Base-by-base conservation (phyloP, 2,329 filamentous ascomycete genomes). In the Penicillium vulpinum region DNA sequence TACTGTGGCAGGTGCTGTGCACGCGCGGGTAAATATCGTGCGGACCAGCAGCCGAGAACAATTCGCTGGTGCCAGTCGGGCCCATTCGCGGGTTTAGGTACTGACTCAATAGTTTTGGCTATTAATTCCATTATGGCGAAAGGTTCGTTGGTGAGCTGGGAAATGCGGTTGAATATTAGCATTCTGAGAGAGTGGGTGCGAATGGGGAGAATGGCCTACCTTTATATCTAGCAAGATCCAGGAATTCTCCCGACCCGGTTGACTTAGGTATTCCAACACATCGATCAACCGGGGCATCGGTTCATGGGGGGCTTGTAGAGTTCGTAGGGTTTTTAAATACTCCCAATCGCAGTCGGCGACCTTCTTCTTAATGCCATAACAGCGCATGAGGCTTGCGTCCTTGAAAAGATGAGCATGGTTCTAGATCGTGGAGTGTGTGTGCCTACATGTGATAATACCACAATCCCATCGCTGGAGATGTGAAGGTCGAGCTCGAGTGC, bases 211-310 rank as follows among this genome's bases (percentile, higher is more conserved):
- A 22, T 9, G 2, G 11, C 11, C 29, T 73, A 90, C 87, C 80
- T 97, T 97, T 72, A 97, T 90, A 72, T 97, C 93, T 4, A 97
- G 78, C 59, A 97, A 74, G 6, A 94, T 67, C 92, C 92, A 96
- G 10, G 92, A 80, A 41, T 88, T 73, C 66, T 90, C 85, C 38
- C 83, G 72, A 0, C 81, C 87, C 0, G 87, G 87, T 62, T 83
- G 78, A 0, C 83, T 80, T 51, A 97, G 73, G 68, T 88, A 93
- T 57, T 84, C 80, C 9, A 97, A 78, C 51, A 97, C 76, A 67
- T 97, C 92, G 22, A 75, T 66, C 13, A 97, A 78, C 29, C 88
- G 81, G 5, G 92, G 86, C 85, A 97, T 88, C 1, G 81, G 79
- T 70, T 90, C 83, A 54, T 85, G 82, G 9, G 91, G 91, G 59